These are phyloP conservation scores for Sporothrix dimorphospora DNA, from an alignment of 2,329 filamentous ascomycete species.

Conservation along the genomic window DNA sequence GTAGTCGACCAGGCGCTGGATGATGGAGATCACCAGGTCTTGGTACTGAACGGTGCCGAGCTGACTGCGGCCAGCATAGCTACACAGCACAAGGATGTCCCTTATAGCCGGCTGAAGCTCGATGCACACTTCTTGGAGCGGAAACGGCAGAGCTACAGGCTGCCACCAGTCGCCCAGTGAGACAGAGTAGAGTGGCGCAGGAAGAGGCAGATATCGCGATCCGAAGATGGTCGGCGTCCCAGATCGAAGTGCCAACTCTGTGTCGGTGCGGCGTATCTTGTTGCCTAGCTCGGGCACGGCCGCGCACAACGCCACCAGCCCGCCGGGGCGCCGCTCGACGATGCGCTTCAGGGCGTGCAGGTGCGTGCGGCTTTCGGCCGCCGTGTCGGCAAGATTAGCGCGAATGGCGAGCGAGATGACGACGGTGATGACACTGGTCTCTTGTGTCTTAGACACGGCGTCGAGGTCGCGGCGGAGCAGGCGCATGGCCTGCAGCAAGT, in stretches of 20 bases:
- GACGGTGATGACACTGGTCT: background rate
- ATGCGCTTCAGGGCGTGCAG: slow-evolving; percentile 3
- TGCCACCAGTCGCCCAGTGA: background rate
- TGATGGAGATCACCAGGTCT: slow-evolving; percentile 18
- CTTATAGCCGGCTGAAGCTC: background rate
- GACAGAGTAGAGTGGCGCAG: background rate
- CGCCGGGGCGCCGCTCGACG: slow-evolving; percentile 3
- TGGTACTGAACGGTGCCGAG: slow-evolving; percentile 15
- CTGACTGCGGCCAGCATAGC: slow-evolving; percentile 15
- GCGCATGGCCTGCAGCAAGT: slow-evolving; percentile 17
- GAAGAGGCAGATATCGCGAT: background rate
- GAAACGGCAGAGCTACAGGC: background rate
- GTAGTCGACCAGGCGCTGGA: slow-evolving; percentile 22
- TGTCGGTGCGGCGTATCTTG: slow-evolving; percentile 15
- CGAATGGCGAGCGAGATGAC: slow-evolving; percentile 23
- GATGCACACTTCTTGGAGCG: background rate
- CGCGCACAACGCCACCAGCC: slow-evolving; percentile 11
- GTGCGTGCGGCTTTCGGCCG: slow-evolving; percentile 2
- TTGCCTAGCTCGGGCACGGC: slow-evolving; percentile 16
- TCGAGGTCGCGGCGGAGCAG: slow-evolving; percentile 6
- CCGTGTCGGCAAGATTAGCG: background rate
- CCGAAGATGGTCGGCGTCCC: slow-evolving; percentile 19
- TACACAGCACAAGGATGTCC: background rate
- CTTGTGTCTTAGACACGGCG: background rate
- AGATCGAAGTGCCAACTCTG: background rate